Conservation (phyloP, 2,329 filamentous ascomycete species). For the Botrytis sinoallii region DNA sequence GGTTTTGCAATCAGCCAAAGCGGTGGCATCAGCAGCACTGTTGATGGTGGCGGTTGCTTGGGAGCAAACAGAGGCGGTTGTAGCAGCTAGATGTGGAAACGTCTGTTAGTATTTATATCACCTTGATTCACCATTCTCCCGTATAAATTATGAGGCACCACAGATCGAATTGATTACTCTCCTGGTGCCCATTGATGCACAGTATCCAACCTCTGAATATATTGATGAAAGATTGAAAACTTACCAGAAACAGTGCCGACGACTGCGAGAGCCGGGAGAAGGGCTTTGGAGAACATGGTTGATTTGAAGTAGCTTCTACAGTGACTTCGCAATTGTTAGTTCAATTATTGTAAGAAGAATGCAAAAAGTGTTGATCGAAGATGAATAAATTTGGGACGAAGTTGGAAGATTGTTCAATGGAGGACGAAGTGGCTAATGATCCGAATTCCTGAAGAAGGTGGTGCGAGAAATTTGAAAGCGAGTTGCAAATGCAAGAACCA, state of each 20-base stretch:
- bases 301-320: constrained; percentile 17
- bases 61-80: constrained; percentile 28
- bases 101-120: not conserved
- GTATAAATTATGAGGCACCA: not conserved
- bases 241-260: constrained; percentile 15
- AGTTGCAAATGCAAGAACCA: not conserved
- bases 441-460: constrained; percentile 2
- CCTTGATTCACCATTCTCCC: not conserved
- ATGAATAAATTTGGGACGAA: constrained; percentile 4
- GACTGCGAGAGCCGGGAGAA: constrained; percentile 20
- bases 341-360: constrained; percentile 16
- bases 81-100: not conserved
- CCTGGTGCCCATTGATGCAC: not conserved
- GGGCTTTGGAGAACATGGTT: constrained; percentile 16
- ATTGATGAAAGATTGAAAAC: not conserved
- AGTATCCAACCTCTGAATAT: not conserved
- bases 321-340: constrained; percentile 17
- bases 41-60: constrained; percentile 36
- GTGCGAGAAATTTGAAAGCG: not conserved
- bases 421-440: not conserved
- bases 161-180: not conserved
- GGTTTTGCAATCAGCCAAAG: constrained; percentile 33
- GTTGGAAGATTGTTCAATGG: not conserved
- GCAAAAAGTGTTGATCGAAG: constrained; percentile 13
- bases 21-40: constrained; percentile 35